These are phyloP conservation scores for Neophaeococcomyces aloes DNA, from an alignment of 2,329 filamentous ascomycete genomes.

Conservation along the genomic window DNA sequence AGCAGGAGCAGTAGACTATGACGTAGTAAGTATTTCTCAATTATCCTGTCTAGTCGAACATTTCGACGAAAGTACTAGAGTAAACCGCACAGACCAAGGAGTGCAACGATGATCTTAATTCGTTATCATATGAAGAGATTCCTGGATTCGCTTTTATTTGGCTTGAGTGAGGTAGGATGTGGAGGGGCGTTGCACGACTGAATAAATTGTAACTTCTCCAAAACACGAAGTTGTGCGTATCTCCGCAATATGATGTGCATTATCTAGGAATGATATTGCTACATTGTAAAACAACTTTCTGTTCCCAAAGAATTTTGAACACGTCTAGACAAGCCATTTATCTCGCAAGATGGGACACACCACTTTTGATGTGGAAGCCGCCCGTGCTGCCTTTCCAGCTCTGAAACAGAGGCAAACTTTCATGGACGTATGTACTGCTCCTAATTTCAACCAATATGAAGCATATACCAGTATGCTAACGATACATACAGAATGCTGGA, in stretches of 20 bases:
- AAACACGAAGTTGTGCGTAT: not conserved
- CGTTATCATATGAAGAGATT: no score
- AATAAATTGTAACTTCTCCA: not conserved
- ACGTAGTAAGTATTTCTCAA: no score
- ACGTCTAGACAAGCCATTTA: no score
- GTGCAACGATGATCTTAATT: no score
- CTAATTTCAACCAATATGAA: not conserved
- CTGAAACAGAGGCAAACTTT: constrained; percentile 57
- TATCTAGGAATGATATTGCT: not conserved
- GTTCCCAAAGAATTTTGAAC: not conserved
- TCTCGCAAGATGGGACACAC: constrained; percentile 1
- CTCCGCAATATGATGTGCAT: not conserved
- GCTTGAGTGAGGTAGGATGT: not conserved
- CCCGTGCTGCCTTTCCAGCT: constrained; percentile 57
- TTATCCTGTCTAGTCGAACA: no score
- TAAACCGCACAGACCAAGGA: no score
- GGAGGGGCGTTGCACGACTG: not conserved
- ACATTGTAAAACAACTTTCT: not conserved
- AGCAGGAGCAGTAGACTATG: no score
- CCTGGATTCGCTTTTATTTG: no score
- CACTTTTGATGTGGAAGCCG: constrained; percentile 44
- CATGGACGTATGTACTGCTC: constrained; percentile 41
- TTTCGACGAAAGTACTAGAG: no score
- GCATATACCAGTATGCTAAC: not conserved
- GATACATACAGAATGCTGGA: constrained; percentile 49